phyloP scores from a whole-genome alignment of 176 grass and related monocot genomes.

The Typha latifolia region DNA sequence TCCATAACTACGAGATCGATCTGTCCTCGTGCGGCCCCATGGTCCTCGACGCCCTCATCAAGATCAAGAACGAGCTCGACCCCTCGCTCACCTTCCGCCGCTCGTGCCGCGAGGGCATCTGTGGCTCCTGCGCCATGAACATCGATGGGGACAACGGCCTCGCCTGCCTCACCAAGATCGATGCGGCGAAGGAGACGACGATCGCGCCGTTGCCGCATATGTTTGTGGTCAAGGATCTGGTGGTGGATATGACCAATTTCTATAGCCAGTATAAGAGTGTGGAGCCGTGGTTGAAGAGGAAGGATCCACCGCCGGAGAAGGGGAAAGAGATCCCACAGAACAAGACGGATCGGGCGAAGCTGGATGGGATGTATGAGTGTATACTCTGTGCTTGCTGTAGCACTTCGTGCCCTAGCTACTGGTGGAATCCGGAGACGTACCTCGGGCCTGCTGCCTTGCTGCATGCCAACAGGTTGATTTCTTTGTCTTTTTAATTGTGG shows the following conservation, averaged over 20 bases:
- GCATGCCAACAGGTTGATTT: constrained; percentile 58
- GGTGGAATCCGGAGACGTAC: constrained; percentile 93
- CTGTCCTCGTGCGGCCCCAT: constrained; percentile 72
- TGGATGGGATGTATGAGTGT: constrained; percentile 93
- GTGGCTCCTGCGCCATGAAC: constrained; percentile 94
- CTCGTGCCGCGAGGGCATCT: constrained; percentile 97
- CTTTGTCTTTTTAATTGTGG: background rate
- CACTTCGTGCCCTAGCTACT: constrained; percentile 87
- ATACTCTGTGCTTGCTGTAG: constrained; percentile 91
- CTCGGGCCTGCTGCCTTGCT: constrained; percentile 75
- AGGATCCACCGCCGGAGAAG: constrained; percentile 34
- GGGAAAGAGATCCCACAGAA: constrained; percentile 65
- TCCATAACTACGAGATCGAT: constrained; percentile 78
- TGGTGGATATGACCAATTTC: constrained; percentile 99
- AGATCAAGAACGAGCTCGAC: constrained; percentile 98
- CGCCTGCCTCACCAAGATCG: constrained; percentile 97
- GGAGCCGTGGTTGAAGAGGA: constrained; percentile 84
- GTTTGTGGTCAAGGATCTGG: constrained; percentile 93
- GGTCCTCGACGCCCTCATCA: constrained; percentile 77
- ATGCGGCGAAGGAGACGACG: constrained; percentile 23
- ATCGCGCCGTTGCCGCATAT: constrained; percentile 91
- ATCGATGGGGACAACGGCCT: constrained; percentile 94
- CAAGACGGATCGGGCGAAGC: constrained; percentile 78
- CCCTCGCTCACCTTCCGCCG: constrained; percentile 90
- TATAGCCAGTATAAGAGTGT: constrained; percentile 90